phyloP scores from a whole-genome alignment of 768 basidiomycete species.

The Collybiopsis confluens region DNA sequence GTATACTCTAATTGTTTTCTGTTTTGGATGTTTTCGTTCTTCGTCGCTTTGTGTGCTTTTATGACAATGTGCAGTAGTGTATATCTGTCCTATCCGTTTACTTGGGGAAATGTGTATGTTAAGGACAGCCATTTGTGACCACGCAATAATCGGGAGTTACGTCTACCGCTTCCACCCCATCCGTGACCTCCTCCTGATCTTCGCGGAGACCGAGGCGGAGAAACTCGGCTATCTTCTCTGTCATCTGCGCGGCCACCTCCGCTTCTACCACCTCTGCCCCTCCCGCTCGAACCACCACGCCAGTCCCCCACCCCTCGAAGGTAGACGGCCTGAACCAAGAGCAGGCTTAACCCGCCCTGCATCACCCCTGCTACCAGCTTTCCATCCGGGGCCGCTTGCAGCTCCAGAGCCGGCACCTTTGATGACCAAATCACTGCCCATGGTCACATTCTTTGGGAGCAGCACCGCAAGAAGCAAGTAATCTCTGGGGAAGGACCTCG shows the following conservation, averaged over 20 bases:
- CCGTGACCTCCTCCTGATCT: conserved; percentile 35
- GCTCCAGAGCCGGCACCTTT: conserved; percentile 36
- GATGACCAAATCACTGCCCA: conserved; percentile 47
- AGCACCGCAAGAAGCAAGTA: conserved; percentile 72
- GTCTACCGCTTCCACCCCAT: conserved; percentile 36
- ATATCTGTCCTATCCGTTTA: too few species aligned
- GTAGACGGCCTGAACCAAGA: conserved; percentile 19
- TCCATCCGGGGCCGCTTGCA: conserved; percentile 26
- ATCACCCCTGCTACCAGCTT: conserved; percentile 31
- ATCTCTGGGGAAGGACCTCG: conserved; percentile 78
- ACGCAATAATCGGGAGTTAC: conserved; percentile 24
- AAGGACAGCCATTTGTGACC: too few species aligned
- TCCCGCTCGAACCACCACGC: conserved; percentile 63
- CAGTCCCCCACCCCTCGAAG: conserved; percentile 61
- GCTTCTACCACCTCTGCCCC: conserved; percentile 41
- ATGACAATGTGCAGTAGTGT: conserved; percentile 1
- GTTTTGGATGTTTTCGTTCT: not conserved
- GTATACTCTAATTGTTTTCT: not conserved
- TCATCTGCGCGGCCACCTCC: conserved; percentile 27
- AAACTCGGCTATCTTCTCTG: conserved; percentile 40
- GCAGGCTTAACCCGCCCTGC: conserved; percentile 44
- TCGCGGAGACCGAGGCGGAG: conserved; percentile 45
- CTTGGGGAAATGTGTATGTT: too few species aligned
- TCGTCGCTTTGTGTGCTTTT: not conserved
- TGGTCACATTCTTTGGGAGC: conserved; percentile 61